Base-by-base conservation (phyloP, 306 rosid species). In the Biancaea sappan region DNA sequence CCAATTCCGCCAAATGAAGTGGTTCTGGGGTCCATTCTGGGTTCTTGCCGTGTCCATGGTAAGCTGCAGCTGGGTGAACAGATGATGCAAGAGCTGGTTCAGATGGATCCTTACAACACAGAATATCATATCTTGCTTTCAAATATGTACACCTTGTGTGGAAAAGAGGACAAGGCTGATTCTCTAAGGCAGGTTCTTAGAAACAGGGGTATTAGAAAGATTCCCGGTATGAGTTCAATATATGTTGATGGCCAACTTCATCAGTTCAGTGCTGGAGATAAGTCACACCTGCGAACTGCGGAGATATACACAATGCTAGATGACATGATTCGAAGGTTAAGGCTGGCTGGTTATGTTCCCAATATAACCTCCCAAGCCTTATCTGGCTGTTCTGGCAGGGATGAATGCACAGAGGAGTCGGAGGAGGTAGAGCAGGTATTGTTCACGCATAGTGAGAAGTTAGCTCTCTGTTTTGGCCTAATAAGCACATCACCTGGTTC, bases 381-480 rank as follows among this genome's bases (percentile, higher is more conserved):
- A 32, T 82, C 82, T 28, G 84, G 87, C 78, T 37, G 81, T 79
- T 77, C 84, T 19, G 34, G 21, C 5, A 19, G 63, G 18, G 82
- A 78, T 24, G 82, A 60, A 66, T 56, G 58, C 68, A 52, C 59
- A 9, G 90, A 77, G 72, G 81, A 78, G 32, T 16, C 68, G 74
- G 97, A 91, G 89, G 97, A 87, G 81, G 79, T 81, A 32, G 97
- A 89, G 57, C 92, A 87, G 75, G 86, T 84, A 28, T 32, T 89
- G 80, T 87, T 91, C 81, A 72, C 81, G 71, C 94, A 89, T 61
- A 87, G 94, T 82, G 97, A 91, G 84, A 91, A 91, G 79, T 74
- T 91, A 13, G 91, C 94, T 41, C 86, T 89, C 14, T 87, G 91
- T 84, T 89, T 87, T 82, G 97, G 94, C 59, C 89, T 91, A 57